Evolutionary conservation across 2,329 filamentous ascomycete genomes (phyloP).

Genomic region (Nemania sp.): DNA sequence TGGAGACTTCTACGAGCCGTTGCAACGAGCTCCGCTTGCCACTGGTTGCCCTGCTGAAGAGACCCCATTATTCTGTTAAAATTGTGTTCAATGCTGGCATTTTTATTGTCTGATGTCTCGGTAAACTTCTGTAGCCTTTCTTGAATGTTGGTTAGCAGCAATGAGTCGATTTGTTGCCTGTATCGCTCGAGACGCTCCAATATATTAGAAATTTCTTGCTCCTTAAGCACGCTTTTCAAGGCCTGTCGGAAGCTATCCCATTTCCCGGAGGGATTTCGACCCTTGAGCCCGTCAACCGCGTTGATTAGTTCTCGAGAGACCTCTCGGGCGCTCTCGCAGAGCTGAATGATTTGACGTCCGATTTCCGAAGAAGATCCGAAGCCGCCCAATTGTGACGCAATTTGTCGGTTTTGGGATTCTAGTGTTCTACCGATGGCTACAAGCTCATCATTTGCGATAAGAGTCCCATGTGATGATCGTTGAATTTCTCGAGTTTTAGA

Average conservation of each 20-base stretch:
- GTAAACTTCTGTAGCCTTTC: neutral
- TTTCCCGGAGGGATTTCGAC: neutral
- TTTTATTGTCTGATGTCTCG: constrained; percentile 1
- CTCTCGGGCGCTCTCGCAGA: neutral
- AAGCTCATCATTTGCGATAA: neutral
- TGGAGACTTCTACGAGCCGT: neutral
- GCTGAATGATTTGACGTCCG: neutral
- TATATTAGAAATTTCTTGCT: neutral
- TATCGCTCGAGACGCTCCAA: neutral
- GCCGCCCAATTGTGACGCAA: neutral
- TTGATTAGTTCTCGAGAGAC: neutral
- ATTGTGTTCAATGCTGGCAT: neutral
- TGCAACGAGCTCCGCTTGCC: neutral
- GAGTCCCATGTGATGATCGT: neutral
- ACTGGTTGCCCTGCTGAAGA: neutral
- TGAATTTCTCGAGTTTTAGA: neutral
- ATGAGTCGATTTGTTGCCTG: constrained; percentile 1
- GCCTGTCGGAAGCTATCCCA: constrained; percentile 2
- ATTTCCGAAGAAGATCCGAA: neutral
- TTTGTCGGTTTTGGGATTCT: neutral
- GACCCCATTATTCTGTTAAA: neutral
- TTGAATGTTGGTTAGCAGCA: neutral
- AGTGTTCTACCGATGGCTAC: neutral
- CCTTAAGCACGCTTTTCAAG: neutral
- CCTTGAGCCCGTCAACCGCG: neutral